A percentile compares a stretch with the other conserved stretches of the same genome.
phyloP scores from a whole-genome alignment of 495 filamentous ascomycete species.

The Aspergillus heteromorphus region DNA sequence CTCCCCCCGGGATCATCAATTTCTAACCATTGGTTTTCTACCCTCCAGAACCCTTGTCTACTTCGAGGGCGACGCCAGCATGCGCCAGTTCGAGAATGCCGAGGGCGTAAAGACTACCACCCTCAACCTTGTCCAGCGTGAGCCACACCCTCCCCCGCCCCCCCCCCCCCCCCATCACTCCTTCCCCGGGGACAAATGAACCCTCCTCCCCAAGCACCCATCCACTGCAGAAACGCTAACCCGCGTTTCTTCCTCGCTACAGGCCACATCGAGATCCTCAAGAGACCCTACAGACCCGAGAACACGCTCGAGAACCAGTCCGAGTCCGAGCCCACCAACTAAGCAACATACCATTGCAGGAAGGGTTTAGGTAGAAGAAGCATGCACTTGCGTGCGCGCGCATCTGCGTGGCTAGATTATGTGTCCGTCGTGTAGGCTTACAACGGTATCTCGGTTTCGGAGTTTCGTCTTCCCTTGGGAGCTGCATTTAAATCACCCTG shows the following conservation, averaged over 20 bases:
- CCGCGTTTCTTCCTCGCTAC: neutral
- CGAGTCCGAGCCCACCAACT: conserved; percentile 12
- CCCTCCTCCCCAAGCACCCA: conserved; percentile 4
- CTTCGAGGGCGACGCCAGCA: conserved; percentile 66
- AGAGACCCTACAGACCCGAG: conserved; percentile 26
- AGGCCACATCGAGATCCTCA: conserved; percentile 60
- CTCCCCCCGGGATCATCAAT: neutral
- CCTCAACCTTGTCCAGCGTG: conserved; percentile 51
- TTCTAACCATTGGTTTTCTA: too few relatives aligned
- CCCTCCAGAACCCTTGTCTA: conserved; percentile 62
- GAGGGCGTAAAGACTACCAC: conserved; percentile 54
- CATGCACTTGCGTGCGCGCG: too few relatives aligned
- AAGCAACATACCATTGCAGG: neutral
- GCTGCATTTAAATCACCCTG: too few relatives aligned
- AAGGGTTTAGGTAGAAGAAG: too few relatives aligned
- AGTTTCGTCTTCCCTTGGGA: too few relatives aligned
- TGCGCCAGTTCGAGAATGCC: conserved; percentile 53
- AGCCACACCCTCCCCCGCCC: neutral
- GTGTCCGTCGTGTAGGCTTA: too few relatives aligned
- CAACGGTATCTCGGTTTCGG: too few relatives aligned
- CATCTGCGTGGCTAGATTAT: too few relatives aligned
- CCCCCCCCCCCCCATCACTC: neutral
- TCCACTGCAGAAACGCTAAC: neutral
- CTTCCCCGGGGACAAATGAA: neutral
- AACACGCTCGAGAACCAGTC: conserved; percentile 6